phyloP scores from a whole-genome alignment of 352 stramenopile genomes.

The Phytophthora sansomeana region DNA sequence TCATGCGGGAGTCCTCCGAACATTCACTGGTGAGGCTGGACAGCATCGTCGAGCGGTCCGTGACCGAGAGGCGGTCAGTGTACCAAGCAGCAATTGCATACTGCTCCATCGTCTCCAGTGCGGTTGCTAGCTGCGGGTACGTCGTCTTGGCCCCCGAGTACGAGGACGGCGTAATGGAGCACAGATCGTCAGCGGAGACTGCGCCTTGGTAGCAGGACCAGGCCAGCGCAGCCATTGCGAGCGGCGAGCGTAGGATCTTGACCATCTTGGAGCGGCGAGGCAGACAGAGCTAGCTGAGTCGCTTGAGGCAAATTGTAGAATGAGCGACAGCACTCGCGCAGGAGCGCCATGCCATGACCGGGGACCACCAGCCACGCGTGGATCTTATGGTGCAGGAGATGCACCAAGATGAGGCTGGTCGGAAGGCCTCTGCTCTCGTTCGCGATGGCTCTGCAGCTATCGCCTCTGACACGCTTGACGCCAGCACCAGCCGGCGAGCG shows the following conservation, averaged over 20 bases:
- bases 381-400: constrained; percentile 7
- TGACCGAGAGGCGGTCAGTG: constrained; percentile 49
- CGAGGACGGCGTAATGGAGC: constrained; percentile 43
- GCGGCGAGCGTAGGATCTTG: constrained; percentile 20
- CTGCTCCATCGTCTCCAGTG: constrained; percentile 47
- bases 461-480: constrained; percentile 13
- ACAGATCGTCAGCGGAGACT: constrained; percentile 39
- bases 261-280: constrained; percentile 23
- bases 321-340: constrained; percentile 16
- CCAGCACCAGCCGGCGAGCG: constrained; percentile 11
- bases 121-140: constrained; percentile 44
- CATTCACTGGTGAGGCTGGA: constrained; percentile 47
- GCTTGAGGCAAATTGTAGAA: constrained; percentile 37
- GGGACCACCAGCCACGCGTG: background rate
- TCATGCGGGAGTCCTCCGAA: constrained; percentile 49
- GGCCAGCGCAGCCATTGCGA: constrained; percentile 25
- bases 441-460: constrained; percentile 31
- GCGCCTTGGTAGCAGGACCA: constrained; percentile 17
- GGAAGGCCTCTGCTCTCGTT: constrained; percentile 11
- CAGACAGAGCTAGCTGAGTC: constrained; percentile 4
- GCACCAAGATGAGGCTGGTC: constrained; percentile 20
- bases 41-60: constrained; percentile 37
- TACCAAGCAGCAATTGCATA: constrained; percentile 66
- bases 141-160: constrained; percentile 45
- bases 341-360: constrained; percentile 1